These are phyloP conservation scores for Akanthomyces dipterigenus DNA, from an alignment of 2,329 filamentous ascomycete genomes.

Conservation along the genomic window DNA sequence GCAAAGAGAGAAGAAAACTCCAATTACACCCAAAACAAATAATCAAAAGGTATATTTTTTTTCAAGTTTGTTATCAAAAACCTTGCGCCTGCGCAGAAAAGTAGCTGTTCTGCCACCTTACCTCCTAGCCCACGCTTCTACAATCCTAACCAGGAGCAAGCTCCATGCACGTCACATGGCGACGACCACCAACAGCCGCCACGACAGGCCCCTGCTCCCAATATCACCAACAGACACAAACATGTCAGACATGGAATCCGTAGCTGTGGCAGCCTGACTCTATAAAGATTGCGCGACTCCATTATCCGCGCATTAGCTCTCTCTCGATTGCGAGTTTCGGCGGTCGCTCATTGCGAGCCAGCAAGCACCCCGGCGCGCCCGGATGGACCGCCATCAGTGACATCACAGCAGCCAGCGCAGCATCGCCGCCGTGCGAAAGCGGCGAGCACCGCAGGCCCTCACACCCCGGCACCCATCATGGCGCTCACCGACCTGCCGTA, in stretches of 20 bases:
- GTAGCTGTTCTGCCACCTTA: neutral
- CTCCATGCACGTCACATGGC: slow-evolving; percentile 3
- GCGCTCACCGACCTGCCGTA: slow-evolving; percentile 44
- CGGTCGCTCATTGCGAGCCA: no score
- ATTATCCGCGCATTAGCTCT: neutral
- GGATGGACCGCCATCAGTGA: neutral
- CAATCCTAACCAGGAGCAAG: no score
- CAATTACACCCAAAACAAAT: neutral
- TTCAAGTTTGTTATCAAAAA: no score
- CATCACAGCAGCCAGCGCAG: neutral
- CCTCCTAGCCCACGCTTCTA: neutral
- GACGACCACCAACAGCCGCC: neutral
- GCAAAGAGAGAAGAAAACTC: neutral
- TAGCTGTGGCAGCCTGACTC: neutral
- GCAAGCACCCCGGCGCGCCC: no score
- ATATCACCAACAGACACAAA: neutral
- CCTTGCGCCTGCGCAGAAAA: neutral
- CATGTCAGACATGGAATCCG: neutral
- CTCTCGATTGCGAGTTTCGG: neutral
- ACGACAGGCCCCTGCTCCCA: neutral
- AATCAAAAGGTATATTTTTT: neutral
- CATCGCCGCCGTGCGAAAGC: neutral
- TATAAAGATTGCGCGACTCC: neutral
- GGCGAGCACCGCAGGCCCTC: no score
- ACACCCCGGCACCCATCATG: slow-evolving; percentile 16